Conservation (phyloP, 495 filamentous ascomycete species). For the Tuber magnatum region DNA sequence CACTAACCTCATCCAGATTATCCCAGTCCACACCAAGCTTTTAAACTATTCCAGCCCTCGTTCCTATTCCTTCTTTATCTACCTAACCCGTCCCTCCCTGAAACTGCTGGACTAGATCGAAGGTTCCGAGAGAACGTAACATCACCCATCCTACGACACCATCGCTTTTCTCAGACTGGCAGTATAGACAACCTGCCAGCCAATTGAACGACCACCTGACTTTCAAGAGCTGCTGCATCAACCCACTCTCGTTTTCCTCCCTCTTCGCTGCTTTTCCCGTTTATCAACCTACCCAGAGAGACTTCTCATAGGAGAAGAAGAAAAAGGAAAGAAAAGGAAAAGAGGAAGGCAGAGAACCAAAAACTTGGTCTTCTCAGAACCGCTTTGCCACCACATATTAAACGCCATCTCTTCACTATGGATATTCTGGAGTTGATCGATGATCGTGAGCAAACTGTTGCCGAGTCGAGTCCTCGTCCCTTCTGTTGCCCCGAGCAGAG, state of each 20-base stretch:
- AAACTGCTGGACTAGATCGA: constrained; percentile 38
- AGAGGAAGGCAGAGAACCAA: constrained; percentile 16
- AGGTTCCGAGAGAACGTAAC: constrained; percentile 26
- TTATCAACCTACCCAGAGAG: constrained; percentile 29
- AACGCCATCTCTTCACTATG: constrained; percentile 34
- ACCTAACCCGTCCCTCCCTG: constrained; percentile 38
- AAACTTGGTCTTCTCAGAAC: neutral
- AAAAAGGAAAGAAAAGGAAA: constrained; percentile 13
- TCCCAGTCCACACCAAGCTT: constrained; percentile 34
- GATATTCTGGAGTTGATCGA: constrained; percentile 43
- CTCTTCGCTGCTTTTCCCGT: constrained; percentile 21
- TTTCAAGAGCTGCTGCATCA: constrained; percentile 23
- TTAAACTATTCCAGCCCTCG: constrained; percentile 32
- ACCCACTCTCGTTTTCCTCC: constrained; percentile 12
- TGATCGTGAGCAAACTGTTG: constrained; percentile 41
- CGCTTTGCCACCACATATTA: constrained; percentile 6
- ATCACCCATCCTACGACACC: constrained; percentile 23
- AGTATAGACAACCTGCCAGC: constrained; percentile 30
- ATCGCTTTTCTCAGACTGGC: constrained; percentile 31
- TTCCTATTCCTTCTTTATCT: constrained; percentile 36
- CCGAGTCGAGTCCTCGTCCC: constrained; percentile 37
- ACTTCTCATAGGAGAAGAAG: constrained; percentile 30
- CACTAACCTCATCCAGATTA: constrained; percentile 23
- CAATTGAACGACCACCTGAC: constrained; percentile 20
- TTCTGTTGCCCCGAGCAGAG: constrained; percentile 38